Conservation (phyloP, 495 filamentous ascomycete species). For the Viridothelium virens region DNA sequence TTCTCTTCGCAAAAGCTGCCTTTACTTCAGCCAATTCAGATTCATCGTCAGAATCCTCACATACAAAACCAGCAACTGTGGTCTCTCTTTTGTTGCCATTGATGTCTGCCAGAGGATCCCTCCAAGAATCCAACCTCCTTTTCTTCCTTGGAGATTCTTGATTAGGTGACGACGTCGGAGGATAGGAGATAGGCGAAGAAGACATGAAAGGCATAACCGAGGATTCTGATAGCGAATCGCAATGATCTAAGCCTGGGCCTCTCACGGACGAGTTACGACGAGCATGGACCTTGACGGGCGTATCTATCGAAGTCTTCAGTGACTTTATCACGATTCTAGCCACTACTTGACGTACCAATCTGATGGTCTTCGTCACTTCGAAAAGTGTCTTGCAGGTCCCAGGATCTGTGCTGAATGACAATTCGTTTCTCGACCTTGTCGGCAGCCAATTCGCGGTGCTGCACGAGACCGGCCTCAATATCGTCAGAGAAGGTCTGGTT, state of each 20-base stretch:
- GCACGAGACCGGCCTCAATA: slow-evolving; percentile 49
- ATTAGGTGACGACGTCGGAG: slow-evolving; percentile 47
- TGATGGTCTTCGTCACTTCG: slow-evolving; percentile 52
- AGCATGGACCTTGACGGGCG: too few species aligned
- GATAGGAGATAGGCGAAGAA: slow-evolving; percentile 55
- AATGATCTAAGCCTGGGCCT: background rate
- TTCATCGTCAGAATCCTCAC: slow-evolving; percentile 32
- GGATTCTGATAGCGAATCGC: slow-evolving; percentile 35
- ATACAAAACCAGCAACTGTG: slow-evolving; percentile 20
- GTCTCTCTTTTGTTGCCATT: slow-evolving; percentile 16
- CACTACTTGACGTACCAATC: slow-evolving; percentile 34
- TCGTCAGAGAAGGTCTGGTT: slow-evolving; percentile 46
- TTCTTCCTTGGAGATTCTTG: slow-evolving; percentile 29
- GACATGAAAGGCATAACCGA: slow-evolving; percentile 56
- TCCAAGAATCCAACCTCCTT: slow-evolving; percentile 19
- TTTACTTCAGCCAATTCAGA: slow-evolving; percentile 22
- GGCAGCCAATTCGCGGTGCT: slow-evolving; percentile 43
- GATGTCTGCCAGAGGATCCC: slow-evolving; percentile 28
- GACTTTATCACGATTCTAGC: too few species aligned
- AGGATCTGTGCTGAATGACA: slow-evolving; percentile 58
- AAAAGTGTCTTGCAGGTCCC: slow-evolving; percentile 53
- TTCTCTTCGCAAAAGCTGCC: slow-evolving; percentile 19
- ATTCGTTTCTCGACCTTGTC: slow-evolving; percentile 44
- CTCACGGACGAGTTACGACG: too few species aligned
- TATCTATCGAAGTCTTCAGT: too few species aligned